Evolutionary conservation across 2,329 filamentous ascomycete species (phyloP), one percentile per base, ranked within the genome.

Genomic region (Teratosphaeria viscida): DNA sequence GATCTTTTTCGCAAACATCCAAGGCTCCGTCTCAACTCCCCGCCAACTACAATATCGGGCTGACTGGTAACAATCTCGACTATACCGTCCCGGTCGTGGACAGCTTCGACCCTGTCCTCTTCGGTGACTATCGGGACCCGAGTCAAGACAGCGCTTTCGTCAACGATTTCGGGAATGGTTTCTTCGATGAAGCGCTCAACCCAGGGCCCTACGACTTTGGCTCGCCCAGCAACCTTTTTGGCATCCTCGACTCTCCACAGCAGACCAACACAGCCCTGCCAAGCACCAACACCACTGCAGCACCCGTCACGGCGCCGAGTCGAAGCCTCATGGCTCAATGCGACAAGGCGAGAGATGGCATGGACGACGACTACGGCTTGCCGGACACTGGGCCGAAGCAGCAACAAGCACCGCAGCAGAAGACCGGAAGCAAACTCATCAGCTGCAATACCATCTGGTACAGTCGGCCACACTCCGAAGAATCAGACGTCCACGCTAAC

Each of bases 401-500:
- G 29, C 53, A 59, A 39, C 47, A 61, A 10, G 56, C 60, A 26
- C 58, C 61, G 19, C 57, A 60, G 54, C 62, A 57, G 56, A 66
- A 66, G 49, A 58, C 52, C 37, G 55, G 58, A 3, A 79, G 82
- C 35, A 79, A 87, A 65, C 81, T 90, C 70, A 80, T 96, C 68
- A 90, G 84, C 61, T 96, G 92, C 76, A 92, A 88, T 67, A 92
- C 94, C 72, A 92, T 97, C 57, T 97, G 92, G 92, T 96, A 83
- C 54, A 8, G 23, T 26, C 23, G 14, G 34, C 26, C 55, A 39
- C 52, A 32, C 32, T 19, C 16, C 12, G 7, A 19, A 11, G 8
- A n/a, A 23, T 37, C 14, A 35, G 6, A 3, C 27, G 32, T 54
- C 35, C 37, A 27, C 19, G 53, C 80, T 83, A 72, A 86, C 72